Evolutionary conservation across 345 rosid species (phyloP).

Genomic region (Eutrema heterophyllum): DNA sequence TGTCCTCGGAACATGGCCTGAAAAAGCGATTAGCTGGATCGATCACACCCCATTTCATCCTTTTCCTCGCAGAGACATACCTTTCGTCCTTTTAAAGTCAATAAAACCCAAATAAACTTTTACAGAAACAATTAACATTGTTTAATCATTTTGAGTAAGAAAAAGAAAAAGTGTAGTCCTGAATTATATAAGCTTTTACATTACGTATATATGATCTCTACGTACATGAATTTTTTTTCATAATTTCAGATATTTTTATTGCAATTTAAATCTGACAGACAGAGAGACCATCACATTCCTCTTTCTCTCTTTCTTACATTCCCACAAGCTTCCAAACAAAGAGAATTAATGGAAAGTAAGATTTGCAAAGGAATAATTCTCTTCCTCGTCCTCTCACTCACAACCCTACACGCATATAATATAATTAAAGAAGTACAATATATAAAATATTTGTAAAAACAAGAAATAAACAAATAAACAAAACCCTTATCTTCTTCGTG

Average conservation of each 20-base stretch:
- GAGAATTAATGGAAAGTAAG: conserved; percentile 92
- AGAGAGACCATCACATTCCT: conserved; percentile 29
- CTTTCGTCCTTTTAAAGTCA: conserved; percentile 49
- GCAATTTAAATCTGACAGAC: conserved; percentile 23
- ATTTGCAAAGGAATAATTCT: conserved; percentile 41
- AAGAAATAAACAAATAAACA: conserved; percentile 23
- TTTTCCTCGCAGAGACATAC: neutral
- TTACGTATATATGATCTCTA: conserved; percentile 21
- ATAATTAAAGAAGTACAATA: neutral
- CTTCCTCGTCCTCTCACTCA: conserved; percentile 33
- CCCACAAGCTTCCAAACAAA: conserved; percentile 87
- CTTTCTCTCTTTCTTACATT: conserved; percentile 45
- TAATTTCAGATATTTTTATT: conserved; percentile 14
- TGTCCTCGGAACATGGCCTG: conserved; percentile 50
- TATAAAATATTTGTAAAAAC: neutral
- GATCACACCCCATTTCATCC: conserved; percentile 30
- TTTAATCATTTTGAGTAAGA: conserved; percentile 32
- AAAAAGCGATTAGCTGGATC: conserved; percentile 51
- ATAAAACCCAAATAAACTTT: conserved; percentile 34
- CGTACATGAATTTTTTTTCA: conserved; percentile 19
- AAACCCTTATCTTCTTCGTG: conserved; percentile 50
- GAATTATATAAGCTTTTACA: conserved; percentile 27
- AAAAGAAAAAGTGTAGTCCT: conserved; percentile 23
- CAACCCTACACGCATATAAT: conserved; percentile 23
- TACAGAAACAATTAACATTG: conserved; percentile 20